Evolutionary conservation across 192 early-diverging fungal species (phyloP).

Genomic region (Podila verticillata): DNA sequence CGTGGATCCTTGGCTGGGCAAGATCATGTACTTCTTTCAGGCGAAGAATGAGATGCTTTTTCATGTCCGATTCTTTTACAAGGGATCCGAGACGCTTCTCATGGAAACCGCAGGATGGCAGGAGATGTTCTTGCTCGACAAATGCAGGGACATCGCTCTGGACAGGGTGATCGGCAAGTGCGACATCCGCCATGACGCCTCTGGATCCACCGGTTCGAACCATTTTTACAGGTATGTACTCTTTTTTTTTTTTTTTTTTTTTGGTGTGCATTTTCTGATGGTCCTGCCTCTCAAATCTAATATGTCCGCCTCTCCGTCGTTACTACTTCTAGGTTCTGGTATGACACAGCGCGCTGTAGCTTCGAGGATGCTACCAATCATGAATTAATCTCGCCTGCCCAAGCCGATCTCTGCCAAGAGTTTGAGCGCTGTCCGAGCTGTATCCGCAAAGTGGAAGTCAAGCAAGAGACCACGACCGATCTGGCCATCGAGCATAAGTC

Average conservation of each 20-base stretch:
- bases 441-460: constrained; percentile 4
- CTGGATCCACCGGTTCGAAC: constrained; percentile 34
- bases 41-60: too few species aligned
- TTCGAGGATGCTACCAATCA: constrained; percentile 64
- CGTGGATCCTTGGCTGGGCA: too few species aligned
- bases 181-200: constrained; percentile 31
- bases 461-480: not conserved
- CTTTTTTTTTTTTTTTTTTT: too few species aligned
- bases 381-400: constrained; percentile 5
- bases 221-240: constrained; percentile 41
- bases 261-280: not conserved
- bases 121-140: constrained; percentile 67
- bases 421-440: not conserved
- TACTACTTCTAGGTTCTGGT: constrained; percentile 58
- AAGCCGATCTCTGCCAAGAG: too few species aligned
- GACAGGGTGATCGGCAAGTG: constrained; percentile 58
- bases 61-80: too few species aligned
- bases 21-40: too few species aligned
- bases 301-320: too few species aligned
- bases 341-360: constrained; percentile 57
- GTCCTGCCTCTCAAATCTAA: too few species aligned
- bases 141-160: constrained; percentile 57
- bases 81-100: constrained; percentile 57
- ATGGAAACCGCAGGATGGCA: constrained; percentile 61
- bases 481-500: too few species aligned